Conservation (phyloP, 140 eudicot genomes). For the Bidens hawaiensis region DNA sequence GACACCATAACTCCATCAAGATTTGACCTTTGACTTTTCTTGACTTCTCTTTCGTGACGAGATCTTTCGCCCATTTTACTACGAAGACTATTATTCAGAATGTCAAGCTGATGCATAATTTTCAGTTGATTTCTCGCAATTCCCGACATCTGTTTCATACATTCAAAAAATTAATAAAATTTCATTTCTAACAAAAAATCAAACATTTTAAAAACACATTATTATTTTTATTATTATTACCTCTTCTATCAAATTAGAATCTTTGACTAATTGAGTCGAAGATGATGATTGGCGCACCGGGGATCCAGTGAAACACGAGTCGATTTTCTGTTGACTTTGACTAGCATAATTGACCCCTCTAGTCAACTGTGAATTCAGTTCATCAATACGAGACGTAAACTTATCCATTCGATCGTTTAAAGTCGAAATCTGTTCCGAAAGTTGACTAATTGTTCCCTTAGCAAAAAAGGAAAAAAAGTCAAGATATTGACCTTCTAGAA, state of each 20-base stretch:
- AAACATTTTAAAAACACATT: background rate
- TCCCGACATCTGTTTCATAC: conserved; percentile 61
- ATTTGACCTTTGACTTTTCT: conserved; percentile 31
- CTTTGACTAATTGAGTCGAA: conserved; percentile 64
- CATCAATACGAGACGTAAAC: conserved; percentile 75
- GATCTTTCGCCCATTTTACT: conserved; percentile 51
- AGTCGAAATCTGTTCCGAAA: conserved; percentile 90
- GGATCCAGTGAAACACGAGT: conserved; percentile 56
- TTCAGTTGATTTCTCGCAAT: conserved; percentile 71
- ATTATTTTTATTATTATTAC: conserved; percentile 25
- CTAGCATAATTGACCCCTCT: conserved; percentile 34
- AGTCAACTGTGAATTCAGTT: conserved; percentile 63
- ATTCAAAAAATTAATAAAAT: background rate
- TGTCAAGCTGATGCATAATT: conserved; percentile 80
- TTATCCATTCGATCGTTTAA: conserved; percentile 92
- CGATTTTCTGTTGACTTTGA: conserved; percentile 61
- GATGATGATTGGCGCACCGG: conserved; percentile 62
- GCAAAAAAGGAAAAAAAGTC: conserved; percentile 1
- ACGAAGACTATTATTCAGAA: conserved; percentile 41
- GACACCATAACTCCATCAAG: conserved; percentile 38
- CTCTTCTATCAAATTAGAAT: conserved; percentile 68
- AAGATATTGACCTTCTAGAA: conserved; percentile 5
- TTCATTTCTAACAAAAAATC: background rate
- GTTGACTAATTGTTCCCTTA: conserved; percentile 70
- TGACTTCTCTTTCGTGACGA: conserved; percentile 29